Conservation (phyloP, 169 alveolate species). For the Theileria sp. region DNA sequence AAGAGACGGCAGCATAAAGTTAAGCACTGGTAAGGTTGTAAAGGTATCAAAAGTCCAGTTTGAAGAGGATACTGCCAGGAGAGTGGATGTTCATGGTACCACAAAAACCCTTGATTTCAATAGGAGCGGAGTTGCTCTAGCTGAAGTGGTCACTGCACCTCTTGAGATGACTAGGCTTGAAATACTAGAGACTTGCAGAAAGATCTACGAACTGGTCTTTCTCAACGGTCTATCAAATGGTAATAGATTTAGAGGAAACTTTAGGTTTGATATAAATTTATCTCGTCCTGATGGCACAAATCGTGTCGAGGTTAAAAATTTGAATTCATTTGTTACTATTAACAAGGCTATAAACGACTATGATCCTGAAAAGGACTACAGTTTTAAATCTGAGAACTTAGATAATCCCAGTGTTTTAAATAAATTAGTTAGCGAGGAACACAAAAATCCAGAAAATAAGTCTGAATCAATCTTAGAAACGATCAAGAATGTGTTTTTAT, state of each 20-base stretch:
- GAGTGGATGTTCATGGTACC: conserved; percentile 15
- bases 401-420: background rate
- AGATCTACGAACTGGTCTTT: conserved; percentile 48
- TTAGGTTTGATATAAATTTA: conserved; percentile 73
- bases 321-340: conserved; percentile 69
- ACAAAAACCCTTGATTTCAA: conserved; percentile 66
- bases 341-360: conserved; percentile 28
- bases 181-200: conserved; percentile 65
- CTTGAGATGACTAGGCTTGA: conserved; percentile 64
- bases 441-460: conserved; percentile 9
- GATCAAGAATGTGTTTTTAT: background rate
- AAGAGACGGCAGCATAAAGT: conserved; percentile 58
- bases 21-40: conserved; percentile 54
- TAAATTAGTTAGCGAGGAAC: background rate
- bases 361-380: conserved; percentile 21
- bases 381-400: background rate
- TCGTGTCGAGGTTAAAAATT: conserved; percentile 71
- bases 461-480: background rate
- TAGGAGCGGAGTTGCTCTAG: conserved; percentile 74
- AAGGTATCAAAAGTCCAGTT: conserved; percentile 61
- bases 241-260: conserved; percentile 71
- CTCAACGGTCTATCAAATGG: conserved; percentile 68
- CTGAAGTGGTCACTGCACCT: conserved; percentile 73
- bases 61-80: conserved; percentile 78
- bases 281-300: conserved; percentile 56